A percentile compares a stretch with the other conserved stretches of the same genome.
Conservation (phyloP, 2,329 filamentous ascomycete species). For the Colletotrichum sp. region DNA sequence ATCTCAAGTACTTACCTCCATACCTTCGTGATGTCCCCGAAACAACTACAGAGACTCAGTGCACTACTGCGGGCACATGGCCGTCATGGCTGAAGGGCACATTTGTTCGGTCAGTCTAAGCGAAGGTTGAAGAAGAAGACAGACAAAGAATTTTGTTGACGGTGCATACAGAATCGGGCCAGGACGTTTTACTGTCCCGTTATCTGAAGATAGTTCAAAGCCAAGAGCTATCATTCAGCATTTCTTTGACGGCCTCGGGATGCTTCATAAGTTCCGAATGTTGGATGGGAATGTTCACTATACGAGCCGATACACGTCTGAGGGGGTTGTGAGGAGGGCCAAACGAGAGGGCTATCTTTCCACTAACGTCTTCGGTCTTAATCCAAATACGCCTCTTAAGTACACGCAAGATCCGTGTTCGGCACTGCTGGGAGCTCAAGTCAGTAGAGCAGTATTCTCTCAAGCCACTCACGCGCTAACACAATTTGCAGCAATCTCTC, state of each 20-base stretch:
- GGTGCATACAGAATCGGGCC: conserved; percentile 5
- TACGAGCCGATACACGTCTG: conserved; percentile 18
- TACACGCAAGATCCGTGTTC: conserved; percentile 20
- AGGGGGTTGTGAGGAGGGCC: conserved; percentile 14
- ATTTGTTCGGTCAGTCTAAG: conserved; percentile 8
- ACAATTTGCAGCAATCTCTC: conserved; percentile 9
- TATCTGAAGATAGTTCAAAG: conserved; percentile 22
- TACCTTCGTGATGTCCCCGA: conserved; percentile 22
- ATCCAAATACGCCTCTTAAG: conserved; percentile 19
- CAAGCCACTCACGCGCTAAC: not conserved
- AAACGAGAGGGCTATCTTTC: conserved; percentile 17
- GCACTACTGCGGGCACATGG: conserved; percentile 8
- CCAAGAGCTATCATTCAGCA: conserved; percentile 22
- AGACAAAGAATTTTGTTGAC: not conserved
- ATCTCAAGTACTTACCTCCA: conserved; percentile 17
- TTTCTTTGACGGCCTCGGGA: conserved; percentile 22
- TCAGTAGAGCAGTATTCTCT: not conserved
- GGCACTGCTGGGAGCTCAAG: conserved; percentile 19
- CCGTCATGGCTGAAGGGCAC: conserved; percentile 19
- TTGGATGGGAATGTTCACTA: conserved; percentile 9
- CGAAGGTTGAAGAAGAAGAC: not conserved
- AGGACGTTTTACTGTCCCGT: conserved; percentile 12
- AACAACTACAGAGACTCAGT: conserved; percentile 10
- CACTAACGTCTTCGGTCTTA: conserved; percentile 12
- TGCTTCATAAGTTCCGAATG: conserved; percentile 22